Conservation (phyloP, 805 yeast species). For the Metschnikowia borealis region DNA sequence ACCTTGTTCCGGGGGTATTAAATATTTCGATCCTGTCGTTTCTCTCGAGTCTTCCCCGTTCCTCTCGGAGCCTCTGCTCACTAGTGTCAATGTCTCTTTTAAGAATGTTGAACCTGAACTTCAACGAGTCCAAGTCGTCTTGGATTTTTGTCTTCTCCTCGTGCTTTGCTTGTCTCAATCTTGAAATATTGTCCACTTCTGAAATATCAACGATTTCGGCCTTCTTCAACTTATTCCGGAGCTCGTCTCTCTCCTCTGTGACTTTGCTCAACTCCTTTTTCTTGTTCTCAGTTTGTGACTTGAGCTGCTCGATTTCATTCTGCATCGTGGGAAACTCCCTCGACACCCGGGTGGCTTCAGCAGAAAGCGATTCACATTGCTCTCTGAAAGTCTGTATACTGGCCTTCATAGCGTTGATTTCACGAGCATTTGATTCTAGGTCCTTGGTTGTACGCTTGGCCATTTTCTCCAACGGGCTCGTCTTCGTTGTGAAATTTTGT, state of each 20-base stretch:
- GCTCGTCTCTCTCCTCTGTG: constrained; percentile 10
- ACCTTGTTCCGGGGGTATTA: constrained; percentile 25
- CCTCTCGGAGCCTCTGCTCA: constrained; percentile 12
- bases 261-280: constrained; percentile 13
- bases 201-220: constrained; percentile 10
- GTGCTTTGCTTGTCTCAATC: constrained; percentile 11
- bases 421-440: background rate
- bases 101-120: constrained; percentile 6
- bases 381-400: background rate
- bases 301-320: constrained; percentile 13
- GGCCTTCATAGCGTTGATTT: background rate
- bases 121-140: constrained; percentile 12
- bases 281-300: constrained; percentile 11
- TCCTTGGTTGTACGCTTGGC: background rate
- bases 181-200: constrained; percentile 4
- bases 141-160: constrained; percentile 28
- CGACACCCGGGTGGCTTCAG: background rate
- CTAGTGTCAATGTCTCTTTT: constrained; percentile 8
- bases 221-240: constrained; percentile 4
- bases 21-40: constrained; percentile 52
- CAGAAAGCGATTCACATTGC: constrained; percentile 6
- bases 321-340: constrained; percentile 5
- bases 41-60: constrained; percentile 12
- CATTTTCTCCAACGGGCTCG: constrained; percentile 22
- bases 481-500: constrained; percentile 21